A percentile compares a stretch with the other conserved stretches of the same genome.
Evolutionary conservation across 2,329 filamentous ascomycete genomes (phyloP).

Genomic region (Venturia nashicola): DNA sequence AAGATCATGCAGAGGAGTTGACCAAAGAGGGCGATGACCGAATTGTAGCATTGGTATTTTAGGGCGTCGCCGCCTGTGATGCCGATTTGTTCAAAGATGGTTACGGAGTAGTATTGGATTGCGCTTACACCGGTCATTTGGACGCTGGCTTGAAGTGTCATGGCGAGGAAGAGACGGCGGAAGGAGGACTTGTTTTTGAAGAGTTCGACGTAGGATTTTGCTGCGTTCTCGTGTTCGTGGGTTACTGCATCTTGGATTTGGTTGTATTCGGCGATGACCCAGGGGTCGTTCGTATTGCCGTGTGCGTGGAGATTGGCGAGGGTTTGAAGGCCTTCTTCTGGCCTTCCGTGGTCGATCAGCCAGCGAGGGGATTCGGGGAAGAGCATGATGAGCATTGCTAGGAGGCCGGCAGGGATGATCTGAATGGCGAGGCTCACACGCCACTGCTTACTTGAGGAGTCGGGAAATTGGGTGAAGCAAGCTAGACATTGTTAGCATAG

Average conservation of each 20-base stretch:
- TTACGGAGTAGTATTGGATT: conserved; percentile 61
- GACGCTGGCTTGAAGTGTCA: conserved; percentile 54
- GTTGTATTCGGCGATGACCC: conserved; percentile 60
- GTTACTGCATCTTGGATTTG: conserved; percentile 57
- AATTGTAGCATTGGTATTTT: conserved; percentile 65
- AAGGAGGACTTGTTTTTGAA: conserved; percentile 55
- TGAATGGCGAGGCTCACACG: conserved; percentile 58
- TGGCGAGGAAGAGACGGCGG: conserved; percentile 58
- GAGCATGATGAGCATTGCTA: conserved; percentile 52
- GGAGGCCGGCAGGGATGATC: conserved; percentile 51
- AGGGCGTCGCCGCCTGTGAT: conserved; percentile 53
- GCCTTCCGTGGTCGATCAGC: conserved; percentile 60
- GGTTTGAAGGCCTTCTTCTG: conserved; percentile 52
- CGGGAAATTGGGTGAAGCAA: conserved; percentile 11
- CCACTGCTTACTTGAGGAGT: conserved; percentile 42
- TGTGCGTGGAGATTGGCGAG: conserved; percentile 59
- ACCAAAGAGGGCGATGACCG: conserved; percentile 55
- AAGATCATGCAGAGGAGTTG: conserved; percentile 56
- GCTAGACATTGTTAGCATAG: background rate
- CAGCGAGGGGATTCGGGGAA: conserved; percentile 60
- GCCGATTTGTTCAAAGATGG: conserved; percentile 57
- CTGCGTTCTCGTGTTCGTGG: conserved; percentile 54
- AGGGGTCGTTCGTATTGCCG: conserved; percentile 52
- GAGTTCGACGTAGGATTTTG: conserved; percentile 58
- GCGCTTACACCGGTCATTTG: conserved; percentile 68